Conservation (phyloP, 106 monocot species). For the Alisma plantagoaquatica region DNA sequence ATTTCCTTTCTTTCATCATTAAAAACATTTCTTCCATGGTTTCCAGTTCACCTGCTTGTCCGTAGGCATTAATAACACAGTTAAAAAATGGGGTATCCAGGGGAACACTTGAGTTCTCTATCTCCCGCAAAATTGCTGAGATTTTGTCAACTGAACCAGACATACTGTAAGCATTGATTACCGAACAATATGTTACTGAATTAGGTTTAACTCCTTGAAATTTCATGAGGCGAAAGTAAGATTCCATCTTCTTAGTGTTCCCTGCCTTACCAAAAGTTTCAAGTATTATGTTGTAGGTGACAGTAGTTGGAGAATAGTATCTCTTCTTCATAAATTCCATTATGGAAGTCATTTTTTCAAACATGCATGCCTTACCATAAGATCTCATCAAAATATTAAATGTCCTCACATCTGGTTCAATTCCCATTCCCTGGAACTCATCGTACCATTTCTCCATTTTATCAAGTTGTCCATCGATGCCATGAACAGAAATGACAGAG, state of each 20-base stretch:
- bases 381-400: conserved; percentile 90
- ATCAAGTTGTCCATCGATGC: conserved; percentile 35
- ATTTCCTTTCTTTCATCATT: conserved; percentile 74
- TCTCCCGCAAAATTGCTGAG: conserved; percentile 57
- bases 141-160: conserved; percentile 52
- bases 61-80: conserved; percentile 81
- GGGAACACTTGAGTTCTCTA: conserved; percentile 68
- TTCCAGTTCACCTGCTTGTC: conserved; percentile 51
- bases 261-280: conserved; percentile 67
- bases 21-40: conserved; percentile 83
- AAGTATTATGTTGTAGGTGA: conserved; percentile 76
- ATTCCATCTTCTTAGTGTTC: conserved; percentile 79
- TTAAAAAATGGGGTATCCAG: conserved; percentile 85
- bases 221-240: conserved; percentile 73
- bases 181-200: conserved; percentile 76
- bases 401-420: conserved; percentile 67
- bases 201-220: conserved; percentile 77
- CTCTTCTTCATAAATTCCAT: conserved; percentile 74
- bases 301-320: conserved; percentile 47
- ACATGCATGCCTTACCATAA: conserved; percentile 52
- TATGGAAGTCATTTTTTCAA: conserved; percentile 52
- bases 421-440: conserved; percentile 75
- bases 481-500: conserved; percentile 68
- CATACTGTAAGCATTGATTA: conserved; percentile 62
- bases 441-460: conserved; percentile 80